Evolutionary conservation across 2,329 filamentous ascomycete species (phyloP), one percentile per base, ranked within the genome.

Genomic region (Metarhizium sp.): DNA sequence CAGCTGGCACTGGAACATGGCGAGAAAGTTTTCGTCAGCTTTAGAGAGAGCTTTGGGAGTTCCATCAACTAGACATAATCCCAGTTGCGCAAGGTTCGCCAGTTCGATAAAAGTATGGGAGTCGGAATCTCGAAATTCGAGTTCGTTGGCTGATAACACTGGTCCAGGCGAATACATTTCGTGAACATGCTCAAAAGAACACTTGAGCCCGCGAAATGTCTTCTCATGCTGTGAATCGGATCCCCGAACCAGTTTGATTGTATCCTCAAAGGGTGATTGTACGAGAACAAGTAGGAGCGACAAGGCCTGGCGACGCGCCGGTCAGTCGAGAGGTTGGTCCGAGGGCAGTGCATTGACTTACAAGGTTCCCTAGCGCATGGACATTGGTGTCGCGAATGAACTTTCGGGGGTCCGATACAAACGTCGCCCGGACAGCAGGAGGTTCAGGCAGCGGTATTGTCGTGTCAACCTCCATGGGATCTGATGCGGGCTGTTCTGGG

Each of bases 1-100:
- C 1, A 76, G 71, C 52, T 73, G 70, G 50, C 72, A 70, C 52
- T 75, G 71, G 58, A 78, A 71, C 25, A 74, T 65, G 20, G 69
- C 64, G n/a, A 77, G 68, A 43, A 80, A 75, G 51, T 73, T 66
- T n/a, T 72, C 67, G 57, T 78, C 73, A 10, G 74, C 67, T 29
- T 73, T 70, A n/a, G 67, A 62, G 42, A 76, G 69, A 0, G 75
- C 63, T 4, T 72, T 66, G 7, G 71, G 67, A 45, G 67, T 66
- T 2, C 66, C 68, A 32, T 71, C 71, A 34, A 74, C 64, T 1
- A 74, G 57, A 66, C 73, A 75, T 0, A 65, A 62, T 20, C 72
- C 72, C 40, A 78, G 71, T 42, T 75, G 73, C 3, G 77, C 76
- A 55, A 80, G 67, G 56, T 80, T 80, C 10, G 74, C 71, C 59